These are phyloP conservation scores for Fusarium acutatum DNA, from an alignment of 2,329 filamentous ascomycete genomes.

Conservation along the genomic window DNA sequence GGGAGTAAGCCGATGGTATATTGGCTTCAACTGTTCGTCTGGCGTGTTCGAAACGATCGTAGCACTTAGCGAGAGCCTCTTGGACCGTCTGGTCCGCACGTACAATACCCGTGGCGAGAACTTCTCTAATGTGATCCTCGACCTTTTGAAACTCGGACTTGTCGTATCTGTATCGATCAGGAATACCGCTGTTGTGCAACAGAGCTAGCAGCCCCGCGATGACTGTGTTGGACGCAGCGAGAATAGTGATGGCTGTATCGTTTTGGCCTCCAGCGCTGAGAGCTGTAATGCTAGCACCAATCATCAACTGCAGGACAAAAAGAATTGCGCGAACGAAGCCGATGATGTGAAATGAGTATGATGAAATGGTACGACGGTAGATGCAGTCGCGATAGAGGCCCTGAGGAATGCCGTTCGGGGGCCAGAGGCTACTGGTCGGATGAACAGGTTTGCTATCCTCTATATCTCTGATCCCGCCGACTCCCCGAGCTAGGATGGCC, in stretches of 20 bases:
- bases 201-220: constrained; percentile 60
- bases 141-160: constrained; percentile 59
- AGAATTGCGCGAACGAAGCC: constrained; percentile 55
- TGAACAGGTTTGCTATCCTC: constrained; percentile 55
- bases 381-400: constrained; percentile 61
- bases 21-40: constrained; percentile 59
- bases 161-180: constrained; percentile 60
- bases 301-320: constrained; percentile 58
- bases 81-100: constrained; percentile 53
- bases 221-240: constrained; percentile 60
- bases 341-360: constrained; percentile 55
- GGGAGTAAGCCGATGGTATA: constrained; percentile 53
- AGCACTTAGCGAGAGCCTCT: constrained; percentile 59
- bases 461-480: constrained; percentile 57
- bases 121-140: constrained; percentile 59
- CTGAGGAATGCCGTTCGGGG: constrained; percentile 56
- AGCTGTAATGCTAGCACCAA: constrained; percentile 60
- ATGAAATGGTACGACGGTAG: constrained; percentile 54
- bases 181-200: constrained; percentile 63
- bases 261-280: constrained; percentile 54
- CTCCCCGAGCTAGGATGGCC: constrained; percentile 56
- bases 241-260: constrained; percentile 55
- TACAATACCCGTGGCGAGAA: constrained; percentile 59
- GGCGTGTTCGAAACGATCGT: constrained; percentile 55
- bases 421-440: constrained; percentile 54